Conservation (phyloP, 2,329 filamentous ascomycete genomes). For the Alternaria brassicae region DNA sequence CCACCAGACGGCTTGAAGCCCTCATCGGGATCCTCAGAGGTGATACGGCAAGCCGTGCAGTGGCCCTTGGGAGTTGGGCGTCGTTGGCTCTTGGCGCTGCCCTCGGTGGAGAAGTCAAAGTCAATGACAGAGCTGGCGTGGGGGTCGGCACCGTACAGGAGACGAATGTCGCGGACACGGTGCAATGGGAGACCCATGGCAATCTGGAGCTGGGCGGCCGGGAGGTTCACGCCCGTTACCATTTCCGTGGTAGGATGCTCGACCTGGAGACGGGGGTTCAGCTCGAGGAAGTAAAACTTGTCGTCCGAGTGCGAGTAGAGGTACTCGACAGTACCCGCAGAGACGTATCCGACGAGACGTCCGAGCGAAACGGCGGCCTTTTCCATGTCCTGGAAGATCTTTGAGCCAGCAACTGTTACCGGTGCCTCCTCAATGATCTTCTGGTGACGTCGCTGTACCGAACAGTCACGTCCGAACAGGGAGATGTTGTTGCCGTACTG, state of each 20-base stretch:
- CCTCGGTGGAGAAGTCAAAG: conserved; percentile 91
- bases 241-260: conserved; percentile 99
- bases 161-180: conserved; percentile 92
- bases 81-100: conserved; percentile 83
- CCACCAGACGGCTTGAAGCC: conserved; percentile 99
- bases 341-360: conserved; percentile 95
- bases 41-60: conserved; percentile 98
- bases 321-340: conserved; percentile 97
- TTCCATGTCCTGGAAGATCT: conserved; percentile 96
- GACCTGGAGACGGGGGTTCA: conserved; percentile 98
- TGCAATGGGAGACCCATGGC: conserved; percentile 98
- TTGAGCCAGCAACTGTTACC: conserved; percentile 89
- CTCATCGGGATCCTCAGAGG: conserved; percentile 97
- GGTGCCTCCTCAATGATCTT: conserved; percentile 99
- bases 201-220: conserved; percentile 96
- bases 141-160: conserved; percentile 94
- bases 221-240: conserved; percentile 97
- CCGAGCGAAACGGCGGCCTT: conserved; percentile 93
- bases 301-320: conserved; percentile 97
- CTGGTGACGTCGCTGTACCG: conserved; percentile 96
- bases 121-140: conserved; percentile 87
- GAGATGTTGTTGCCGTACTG: conserved; percentile 99
- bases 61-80: conserved; percentile 93
- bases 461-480: conserved; percentile 97
- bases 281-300: conserved; percentile 98